phyloP scores from a whole-genome alignment of 352 stramenopile genomes.

The Phytophthora rubi region DNA sequence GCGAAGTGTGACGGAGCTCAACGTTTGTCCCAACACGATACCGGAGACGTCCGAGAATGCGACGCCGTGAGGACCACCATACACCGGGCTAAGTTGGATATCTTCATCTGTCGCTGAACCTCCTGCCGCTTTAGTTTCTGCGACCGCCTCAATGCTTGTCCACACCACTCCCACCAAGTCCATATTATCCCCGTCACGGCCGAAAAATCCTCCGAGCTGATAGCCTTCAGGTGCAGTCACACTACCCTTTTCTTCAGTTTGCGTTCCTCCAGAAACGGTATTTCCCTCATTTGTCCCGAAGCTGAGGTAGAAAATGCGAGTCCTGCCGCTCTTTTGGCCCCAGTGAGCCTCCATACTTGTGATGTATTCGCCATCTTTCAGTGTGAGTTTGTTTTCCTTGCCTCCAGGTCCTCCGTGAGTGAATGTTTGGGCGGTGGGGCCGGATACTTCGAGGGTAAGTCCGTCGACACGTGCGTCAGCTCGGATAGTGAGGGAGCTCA shows the following conservation, averaged over 20 bases:
- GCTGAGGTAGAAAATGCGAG: slow-evolving; percentile 26
- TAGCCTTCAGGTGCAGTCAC: slow-evolving; percentile 26
- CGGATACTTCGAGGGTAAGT: slow-evolving; percentile 11
- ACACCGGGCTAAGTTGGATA: slow-evolving; percentile 7
- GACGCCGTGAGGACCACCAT: slow-evolving; percentile 20
- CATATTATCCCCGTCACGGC: slow-evolving; percentile 23
- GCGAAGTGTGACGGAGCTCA: slow-evolving; percentile 18
- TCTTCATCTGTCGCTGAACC: slow-evolving; percentile 5
- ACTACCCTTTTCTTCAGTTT: slow-evolving; percentile 19
- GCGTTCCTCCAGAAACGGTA: slow-evolving; percentile 16
- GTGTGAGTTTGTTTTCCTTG: slow-evolving; percentile 16
- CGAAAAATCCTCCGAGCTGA: slow-evolving; percentile 27
- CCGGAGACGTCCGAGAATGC: slow-evolving; percentile 12
- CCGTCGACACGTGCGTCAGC: slow-evolving; percentile 16
- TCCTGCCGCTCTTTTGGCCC: slow-evolving; percentile 14
- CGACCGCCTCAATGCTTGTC: slow-evolving; percentile 21
- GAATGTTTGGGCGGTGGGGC: slow-evolving; percentile 12
- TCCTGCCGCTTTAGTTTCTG: slow-evolving; percentile 1
- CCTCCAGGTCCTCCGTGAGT: slow-evolving; percentile 19
- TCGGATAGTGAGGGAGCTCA: slow-evolving; percentile 16
- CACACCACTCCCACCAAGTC: slow-evolving; percentile 22
- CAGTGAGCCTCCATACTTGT: slow-evolving; percentile 28
- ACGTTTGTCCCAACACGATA: slow-evolving; percentile 8
- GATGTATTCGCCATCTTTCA: slow-evolving; percentile 12
- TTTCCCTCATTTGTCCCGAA: slow-evolving; percentile 24